Base-by-base conservation (phyloP, 2,329 filamentous ascomycete species). In the Diplodia intermedia region DNA sequence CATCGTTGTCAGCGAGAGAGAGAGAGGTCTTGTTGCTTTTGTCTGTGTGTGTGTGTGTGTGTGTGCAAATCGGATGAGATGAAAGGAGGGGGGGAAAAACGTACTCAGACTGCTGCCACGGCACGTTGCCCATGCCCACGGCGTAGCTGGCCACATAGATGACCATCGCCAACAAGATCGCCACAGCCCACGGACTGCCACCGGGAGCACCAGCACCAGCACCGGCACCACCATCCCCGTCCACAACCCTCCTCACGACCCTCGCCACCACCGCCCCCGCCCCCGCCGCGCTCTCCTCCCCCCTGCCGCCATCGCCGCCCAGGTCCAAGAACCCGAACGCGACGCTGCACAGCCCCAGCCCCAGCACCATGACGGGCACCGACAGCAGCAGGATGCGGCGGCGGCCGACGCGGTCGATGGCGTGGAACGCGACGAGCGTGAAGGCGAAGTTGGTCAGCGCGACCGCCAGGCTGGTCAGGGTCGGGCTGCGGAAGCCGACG, bases 81-180 rank as follows among this genome's bases (percentile, higher is more conserved):
- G 4, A 26, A 5, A 26, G 23, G 12, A 6, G 29, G 9, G 15
- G n/a, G 15, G 23, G 26, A 55, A 52, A 53, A 15, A 71, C 71
- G 18, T 76, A 86, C 81, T 98, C 94, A 72, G 90, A 92, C 81
- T 97, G 94, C 85, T 97, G 94, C 94, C 94, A 98, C 0, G 94
- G 94, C 2, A 98, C 93, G 73, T 93, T 96, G 9, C 94, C 94
- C 2, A 98, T 85, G 2, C 94, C 94, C 1, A 94, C 83, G 1
- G 94, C 94, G 76, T 96, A 98, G 0, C 90, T 85, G 9, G 92
- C 90, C 1, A 97, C 93, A 78, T 96, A 97, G 8, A 93, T 72
- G 78, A 93, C 90, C 77, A 97, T 90, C 71, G 90, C 90, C 50
- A 87, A 70, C 2, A 97, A 85, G 53, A 97, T 90, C 20, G 89